These are phyloP conservation scores for Alternaria dauci DNA, from an alignment of 2,329 filamentous ascomycete species.

Conservation along the genomic window DNA sequence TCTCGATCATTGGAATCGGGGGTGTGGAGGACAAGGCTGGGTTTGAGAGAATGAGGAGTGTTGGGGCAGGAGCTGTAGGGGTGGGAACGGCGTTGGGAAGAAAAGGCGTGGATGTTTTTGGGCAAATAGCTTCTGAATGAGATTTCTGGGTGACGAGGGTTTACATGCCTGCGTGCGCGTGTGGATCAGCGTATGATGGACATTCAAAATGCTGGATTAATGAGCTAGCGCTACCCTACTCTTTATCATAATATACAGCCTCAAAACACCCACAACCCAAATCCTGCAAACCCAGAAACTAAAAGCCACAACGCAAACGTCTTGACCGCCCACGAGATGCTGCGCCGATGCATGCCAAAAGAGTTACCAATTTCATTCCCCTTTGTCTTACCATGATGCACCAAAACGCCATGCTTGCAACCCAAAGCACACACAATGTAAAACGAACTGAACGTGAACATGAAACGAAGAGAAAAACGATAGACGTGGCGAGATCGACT, in stretches of 20 bases:
- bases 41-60: slow-evolving; percentile 68
- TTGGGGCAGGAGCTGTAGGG: slow-evolving; percentile 72
- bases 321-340: slow-evolving; percentile 10
- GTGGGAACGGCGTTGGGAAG: slow-evolving; percentile 72
- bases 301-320: not conserved
- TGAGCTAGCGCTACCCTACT: slow-evolving; percentile 3
- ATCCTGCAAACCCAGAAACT: not conserved
- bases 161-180: no score
- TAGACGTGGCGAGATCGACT: not conserved
- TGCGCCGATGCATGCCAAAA: slow-evolving; percentile 17
- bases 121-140: slow-evolving; percentile 56
- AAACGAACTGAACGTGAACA: not conserved
- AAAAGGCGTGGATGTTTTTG: slow-evolving; percentile 69
- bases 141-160: no score
- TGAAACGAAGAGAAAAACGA: not conserved
- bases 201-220: not conserved
- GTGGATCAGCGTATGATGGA: not conserved
- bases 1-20: slow-evolving; percentile 75
- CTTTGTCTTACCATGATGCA: slow-evolving; percentile 16
- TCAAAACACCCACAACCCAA: not conserved
- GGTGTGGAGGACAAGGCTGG: slow-evolving; percentile 72
- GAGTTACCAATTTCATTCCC: slow-evolving; percentile 16
- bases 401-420: slow-evolving; percentile 20
- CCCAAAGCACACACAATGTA: not conserved
- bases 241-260: not conserved